A percentile compares a stretch with the other conserved stretches of the same genome.
Conservation (phyloP, 805 yeast species). For the Yarrowia hollandica region DNA sequence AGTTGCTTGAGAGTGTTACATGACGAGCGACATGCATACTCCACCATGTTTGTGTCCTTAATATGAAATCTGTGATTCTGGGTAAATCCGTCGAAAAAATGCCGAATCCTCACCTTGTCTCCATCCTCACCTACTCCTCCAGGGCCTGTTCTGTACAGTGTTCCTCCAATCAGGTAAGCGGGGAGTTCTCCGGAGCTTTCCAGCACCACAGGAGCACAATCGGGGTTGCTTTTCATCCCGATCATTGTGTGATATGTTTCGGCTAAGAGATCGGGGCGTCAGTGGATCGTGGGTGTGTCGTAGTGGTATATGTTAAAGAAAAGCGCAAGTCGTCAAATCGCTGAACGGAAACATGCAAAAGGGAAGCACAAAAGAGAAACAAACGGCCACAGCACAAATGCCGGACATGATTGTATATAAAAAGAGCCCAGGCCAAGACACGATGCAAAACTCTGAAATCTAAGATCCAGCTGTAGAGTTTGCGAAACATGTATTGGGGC, state of each 20-base stretch:
- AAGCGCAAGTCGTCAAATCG: too few species aligned
- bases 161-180: constrained; percentile 7
- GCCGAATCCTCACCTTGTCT: background rate
- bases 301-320: background rate
- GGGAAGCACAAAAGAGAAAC: too few species aligned
- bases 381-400: too few species aligned
- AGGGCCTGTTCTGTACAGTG: constrained; percentile 10
- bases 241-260: background rate
- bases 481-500: too few species aligned
- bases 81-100: constrained; percentile 14
- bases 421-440: background rate
- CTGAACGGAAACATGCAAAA: too few species aligned
- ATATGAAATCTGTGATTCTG: constrained; percentile 21
- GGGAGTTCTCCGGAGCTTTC: background rate
- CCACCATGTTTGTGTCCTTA: background rate
- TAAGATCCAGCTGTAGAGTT: background rate
- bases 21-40: background rate
- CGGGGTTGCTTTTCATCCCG: constrained; percentile 5
- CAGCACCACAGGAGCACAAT: background rate
- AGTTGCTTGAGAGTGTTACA: background rate
- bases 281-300: too few species aligned
- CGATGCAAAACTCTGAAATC: constrained; percentile 3
- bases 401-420: background rate
- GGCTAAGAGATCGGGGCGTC: too few species aligned
- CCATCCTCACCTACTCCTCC: background rate